Evolutionary conservation across 306 rosid species (phyloP).

Genomic region (Lathyrus sativus): DNA sequence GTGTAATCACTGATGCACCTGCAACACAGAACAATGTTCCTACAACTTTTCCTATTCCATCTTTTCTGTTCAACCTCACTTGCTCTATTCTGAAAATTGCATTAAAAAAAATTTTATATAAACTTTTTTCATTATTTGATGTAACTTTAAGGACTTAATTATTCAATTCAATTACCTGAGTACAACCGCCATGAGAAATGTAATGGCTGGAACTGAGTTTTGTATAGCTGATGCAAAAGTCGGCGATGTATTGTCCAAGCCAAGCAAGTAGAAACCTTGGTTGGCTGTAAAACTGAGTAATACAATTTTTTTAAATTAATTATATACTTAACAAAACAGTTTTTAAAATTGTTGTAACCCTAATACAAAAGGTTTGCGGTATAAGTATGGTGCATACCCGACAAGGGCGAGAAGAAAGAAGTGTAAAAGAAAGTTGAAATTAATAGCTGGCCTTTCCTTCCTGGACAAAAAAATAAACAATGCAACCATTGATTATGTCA

Average conservation of each 20-base stretch:
- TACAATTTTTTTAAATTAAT: not conserved
- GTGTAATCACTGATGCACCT: slow-evolving; percentile 89
- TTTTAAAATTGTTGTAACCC: not conserved
- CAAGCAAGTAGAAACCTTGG: slow-evolving; percentile 97
- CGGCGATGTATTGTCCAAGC: slow-evolving; percentile 93
- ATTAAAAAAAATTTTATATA: not conserved
- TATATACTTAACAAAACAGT: not conserved
- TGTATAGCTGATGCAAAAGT: slow-evolving; percentile 97
- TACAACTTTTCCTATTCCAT: slow-evolving; percentile 65
- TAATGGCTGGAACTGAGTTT: slow-evolving; percentile 96
- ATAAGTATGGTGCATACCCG: slow-evolving; percentile 57
- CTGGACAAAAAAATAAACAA: slow-evolving; percentile 42
- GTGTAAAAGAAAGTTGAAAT: slow-evolving; percentile 66
- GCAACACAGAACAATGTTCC: slow-evolving; percentile 76
- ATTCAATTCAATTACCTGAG: slow-evolving; percentile 53
- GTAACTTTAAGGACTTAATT: not conserved
- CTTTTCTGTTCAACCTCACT: slow-evolving; percentile 74
- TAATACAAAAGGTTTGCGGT: not conserved
- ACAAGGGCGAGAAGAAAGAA: slow-evolving; percentile 88
- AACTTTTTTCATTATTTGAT: too few species aligned
- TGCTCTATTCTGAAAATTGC: slow-evolving; percentile 64
- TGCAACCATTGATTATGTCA: too few species aligned
- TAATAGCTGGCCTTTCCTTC: slow-evolving; percentile 88
- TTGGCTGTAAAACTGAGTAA: slow-evolving; percentile 82
- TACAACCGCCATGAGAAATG: slow-evolving; percentile 91